Conservation (phyloP, 1,139 yeast genomes). For the Taphrina communis region DNA sequence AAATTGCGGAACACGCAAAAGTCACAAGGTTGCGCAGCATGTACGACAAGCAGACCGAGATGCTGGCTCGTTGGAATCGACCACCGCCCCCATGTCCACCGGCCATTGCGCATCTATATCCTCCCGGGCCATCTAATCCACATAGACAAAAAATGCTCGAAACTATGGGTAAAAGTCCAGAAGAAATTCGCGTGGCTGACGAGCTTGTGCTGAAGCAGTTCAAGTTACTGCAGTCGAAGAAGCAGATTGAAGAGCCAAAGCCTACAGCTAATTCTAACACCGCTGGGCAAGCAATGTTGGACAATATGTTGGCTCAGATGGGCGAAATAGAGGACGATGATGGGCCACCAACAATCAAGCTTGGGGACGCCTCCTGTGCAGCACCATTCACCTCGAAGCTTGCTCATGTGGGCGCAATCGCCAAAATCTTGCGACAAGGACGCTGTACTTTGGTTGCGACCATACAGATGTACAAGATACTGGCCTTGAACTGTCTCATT, state of each 20-base stretch:
- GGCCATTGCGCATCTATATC: constrained; percentile 88
- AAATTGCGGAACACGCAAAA: constrained; percentile 80
- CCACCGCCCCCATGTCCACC: constrained; percentile 87
- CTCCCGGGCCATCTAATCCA: constrained; percentile 94
- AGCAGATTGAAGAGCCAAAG: constrained; percentile 48
- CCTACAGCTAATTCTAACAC: constrained; percentile 51
- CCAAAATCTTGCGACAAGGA: constrained; percentile 95
- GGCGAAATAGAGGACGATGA: constrained; percentile 70
- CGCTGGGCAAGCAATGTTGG: constrained; percentile 64
- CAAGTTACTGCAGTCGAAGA: background rate
- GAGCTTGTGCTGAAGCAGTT: constrained; percentile 46
- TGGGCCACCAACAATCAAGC: constrained; percentile 89
- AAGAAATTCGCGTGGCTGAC: constrained; percentile 59
- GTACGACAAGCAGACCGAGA: constrained; percentile 81
- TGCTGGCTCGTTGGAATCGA: constrained; percentile 81
- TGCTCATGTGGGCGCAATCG: constrained; percentile 89
- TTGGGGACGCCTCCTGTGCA: constrained; percentile 99
- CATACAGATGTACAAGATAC: constrained; percentile 96
- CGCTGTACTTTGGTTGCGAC: constrained; percentile 98
- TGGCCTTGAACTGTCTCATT: constrained; percentile 94
- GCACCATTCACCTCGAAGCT: constrained; percentile 98
- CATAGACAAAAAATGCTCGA: constrained; percentile 85
- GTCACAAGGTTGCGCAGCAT: constrained; percentile 68
- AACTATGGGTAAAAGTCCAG: constrained; percentile 70
- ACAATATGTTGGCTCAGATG: constrained; percentile 62